A percentile compares a stretch with the other conserved stretches of the same genome.
These are phyloP conservation scores for Exophiala viscosa DNA, from an alignment of 2,329 filamentous ascomycete genomes.

Conservation along the genomic window DNA sequence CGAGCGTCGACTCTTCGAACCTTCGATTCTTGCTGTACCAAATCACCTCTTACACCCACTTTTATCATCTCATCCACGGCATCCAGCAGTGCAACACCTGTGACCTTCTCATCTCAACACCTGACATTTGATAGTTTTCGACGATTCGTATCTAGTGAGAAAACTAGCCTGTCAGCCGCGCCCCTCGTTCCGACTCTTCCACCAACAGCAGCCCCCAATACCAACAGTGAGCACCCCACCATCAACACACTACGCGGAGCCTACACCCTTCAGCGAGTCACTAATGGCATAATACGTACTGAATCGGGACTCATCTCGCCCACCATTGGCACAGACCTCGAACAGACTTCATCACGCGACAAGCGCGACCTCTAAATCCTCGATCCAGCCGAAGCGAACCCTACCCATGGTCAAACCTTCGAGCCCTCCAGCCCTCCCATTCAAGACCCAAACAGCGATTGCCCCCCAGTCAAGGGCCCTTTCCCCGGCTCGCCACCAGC, in stretches of 20 bases:
- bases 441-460: background rate
- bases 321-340: background rate
- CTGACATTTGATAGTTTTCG: too few species aligned
- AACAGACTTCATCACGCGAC: slow-evolving; percentile 10
- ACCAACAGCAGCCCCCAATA: slow-evolving; percentile 4
- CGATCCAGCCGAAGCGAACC: slow-evolving; percentile 1
- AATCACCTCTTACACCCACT: background rate
- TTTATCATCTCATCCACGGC: too few species aligned
- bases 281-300: slow-evolving; percentile 2
- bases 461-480: slow-evolving; percentile 1
- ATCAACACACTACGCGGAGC: background rate
- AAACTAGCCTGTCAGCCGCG: background rate
- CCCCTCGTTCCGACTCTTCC: background rate
- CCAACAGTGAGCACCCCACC: slow-evolving; percentile 2
- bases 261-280: background rate
- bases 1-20: background rate
- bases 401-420: background rate
- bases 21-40: background rate
- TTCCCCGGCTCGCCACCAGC: slow-evolving; percentile 16
- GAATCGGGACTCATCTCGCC: slow-evolving; percentile 5
- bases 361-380: background rate
- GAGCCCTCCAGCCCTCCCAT: background rate
- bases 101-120: background rate
- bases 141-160: background rate
- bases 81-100: too few species aligned